These are phyloP conservation scores for Aethionema arabicum DNA, from an alignment of 345 rosid genomes.

Conservation along the genomic window DNA sequence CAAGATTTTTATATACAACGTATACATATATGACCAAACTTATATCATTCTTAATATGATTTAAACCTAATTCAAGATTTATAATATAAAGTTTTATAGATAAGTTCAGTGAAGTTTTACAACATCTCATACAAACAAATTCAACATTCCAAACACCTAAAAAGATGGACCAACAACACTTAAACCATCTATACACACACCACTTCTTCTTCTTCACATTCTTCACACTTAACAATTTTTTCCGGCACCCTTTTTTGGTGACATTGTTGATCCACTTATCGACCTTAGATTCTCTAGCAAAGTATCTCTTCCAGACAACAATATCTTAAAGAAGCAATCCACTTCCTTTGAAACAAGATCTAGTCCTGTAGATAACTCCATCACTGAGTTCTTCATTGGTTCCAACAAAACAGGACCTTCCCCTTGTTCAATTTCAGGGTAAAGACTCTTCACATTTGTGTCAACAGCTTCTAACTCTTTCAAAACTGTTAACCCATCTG, in stretches of 20 bases:
- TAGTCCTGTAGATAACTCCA: constrained; percentile 33
- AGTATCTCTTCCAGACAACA: constrained; percentile 36
- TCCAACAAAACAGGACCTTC: constrained; percentile 15
- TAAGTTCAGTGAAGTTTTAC: neutral
- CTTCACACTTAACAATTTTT: constrained; percentile 37
- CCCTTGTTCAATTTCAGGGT: constrained; percentile 32
- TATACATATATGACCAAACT: too few species aligned
- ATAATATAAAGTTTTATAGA: constrained; percentile 17
- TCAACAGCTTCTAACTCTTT: constrained; percentile 41
- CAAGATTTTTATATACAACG: too few species aligned
- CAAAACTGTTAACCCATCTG: constrained; percentile 34
- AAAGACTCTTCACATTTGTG: constrained; percentile 25
- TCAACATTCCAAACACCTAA: constrained; percentile 24
- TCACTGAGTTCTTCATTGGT: constrained; percentile 30
- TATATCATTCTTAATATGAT: neutral
- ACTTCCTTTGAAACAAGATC: constrained; percentile 39
- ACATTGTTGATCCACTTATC: constrained; percentile 8
- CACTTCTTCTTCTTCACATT: too few species aligned
- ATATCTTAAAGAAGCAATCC: constrained; percentile 40
- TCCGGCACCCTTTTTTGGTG: constrained; percentile 37
- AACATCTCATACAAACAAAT: constrained; percentile 33
- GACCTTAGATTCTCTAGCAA: constrained; percentile 41
- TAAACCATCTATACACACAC: constrained; percentile 31
- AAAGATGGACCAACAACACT: constrained; percentile 26
- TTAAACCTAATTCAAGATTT: neutral